A percentile compares a stretch with the other conserved stretches of the same genome.
These are phyloP conservation scores for Ramichloridium luteum DNA, from an alignment of 2,329 filamentous ascomycete genomes.

Conservation along the genomic window DNA sequence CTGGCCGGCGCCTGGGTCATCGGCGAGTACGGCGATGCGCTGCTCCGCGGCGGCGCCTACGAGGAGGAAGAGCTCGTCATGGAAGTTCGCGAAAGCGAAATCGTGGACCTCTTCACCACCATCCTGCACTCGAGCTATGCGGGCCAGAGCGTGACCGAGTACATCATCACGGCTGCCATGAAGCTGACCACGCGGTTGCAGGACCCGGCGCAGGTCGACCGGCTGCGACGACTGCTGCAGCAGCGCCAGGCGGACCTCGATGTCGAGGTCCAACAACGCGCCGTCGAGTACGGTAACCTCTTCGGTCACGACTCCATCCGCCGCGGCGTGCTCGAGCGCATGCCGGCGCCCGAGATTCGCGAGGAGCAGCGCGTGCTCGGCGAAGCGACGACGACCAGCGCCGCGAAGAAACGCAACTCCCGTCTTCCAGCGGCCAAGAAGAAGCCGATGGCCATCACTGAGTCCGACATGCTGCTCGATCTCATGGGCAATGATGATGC, in stretches of 20 bases:
- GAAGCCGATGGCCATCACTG: conserved; percentile 65
- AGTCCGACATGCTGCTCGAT: conserved; percentile 83
- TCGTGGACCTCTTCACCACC: conserved; percentile 82
- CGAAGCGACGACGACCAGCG: conserved; percentile 53
- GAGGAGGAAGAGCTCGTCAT: conserved; percentile 85
- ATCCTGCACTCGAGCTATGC: conserved; percentile 93
- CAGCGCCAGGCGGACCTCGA: conserved; percentile 76
- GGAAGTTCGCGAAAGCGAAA: conserved; percentile 73
- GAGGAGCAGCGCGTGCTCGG: conserved; percentile 88
- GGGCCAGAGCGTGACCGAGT: conserved; percentile 82
- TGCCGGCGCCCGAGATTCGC: conserved; percentile 94
- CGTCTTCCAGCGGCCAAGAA: conserved; percentile 62
- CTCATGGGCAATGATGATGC: conserved; percentile 61
- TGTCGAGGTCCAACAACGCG: conserved; percentile 89
- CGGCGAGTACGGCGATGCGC: conserved; percentile 84
- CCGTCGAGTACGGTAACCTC: conserved; percentile 91
- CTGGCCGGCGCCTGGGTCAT: conserved; percentile 94
- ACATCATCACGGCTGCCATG: conserved; percentile 88
- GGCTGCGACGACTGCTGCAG: conserved; percentile 66
- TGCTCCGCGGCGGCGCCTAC: conserved; percentile 81
- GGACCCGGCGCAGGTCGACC: conserved; percentile 74
- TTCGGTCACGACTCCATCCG: conserved; percentile 82
- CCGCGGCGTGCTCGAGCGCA: conserved; percentile 84
- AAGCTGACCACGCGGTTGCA: conserved; percentile 84
- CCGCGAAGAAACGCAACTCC: conserved; percentile 32